These are phyloP conservation scores for Chaetomidium leptoderma DNA, from an alignment of 495 filamentous ascomycete species.

Conservation along the genomic window DNA sequence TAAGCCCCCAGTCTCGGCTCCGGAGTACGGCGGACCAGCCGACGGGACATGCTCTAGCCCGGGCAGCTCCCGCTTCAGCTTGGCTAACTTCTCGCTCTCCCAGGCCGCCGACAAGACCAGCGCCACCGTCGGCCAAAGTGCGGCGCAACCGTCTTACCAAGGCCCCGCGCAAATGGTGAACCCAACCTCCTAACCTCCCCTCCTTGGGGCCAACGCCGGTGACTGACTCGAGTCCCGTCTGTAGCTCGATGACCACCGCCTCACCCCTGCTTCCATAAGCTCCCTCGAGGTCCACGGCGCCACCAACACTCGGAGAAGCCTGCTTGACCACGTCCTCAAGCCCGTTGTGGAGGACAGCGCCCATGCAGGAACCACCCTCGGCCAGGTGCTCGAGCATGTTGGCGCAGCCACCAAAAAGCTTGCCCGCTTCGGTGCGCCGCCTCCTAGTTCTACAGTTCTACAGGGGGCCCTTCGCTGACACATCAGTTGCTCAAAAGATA, in stretches of 20 bases:
- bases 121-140: neutral
- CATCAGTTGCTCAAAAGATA: conserved; percentile 51
- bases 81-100: neutral
- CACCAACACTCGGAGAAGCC: conserved; percentile 67
- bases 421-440: conserved; percentile 65
- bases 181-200: neutral
- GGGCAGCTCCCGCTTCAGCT: neutral
- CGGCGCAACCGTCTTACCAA: neutral
- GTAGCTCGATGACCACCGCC: conserved; percentile 68
- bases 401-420: conserved; percentile 66
- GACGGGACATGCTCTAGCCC: neutral
- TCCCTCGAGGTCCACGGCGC: conserved; percentile 76
- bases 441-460: neutral
- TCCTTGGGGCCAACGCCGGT: neutral
- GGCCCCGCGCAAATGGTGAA: conserved; percentile 14
- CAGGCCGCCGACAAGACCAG: conserved; percentile 12
- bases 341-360: conserved; percentile 68
- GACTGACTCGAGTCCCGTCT: conserved; percentile 6
- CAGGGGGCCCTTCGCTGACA: neutral
- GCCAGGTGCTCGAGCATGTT: conserved; percentile 68
- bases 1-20: no score
- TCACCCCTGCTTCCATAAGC: conserved; percentile 69
- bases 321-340: conserved; percentile 73
- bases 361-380: conserved; percentile 65
- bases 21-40: no score